Evolutionary conservation across 148 eudicot species (phyloP), one percentile per base, ranked within the genome.

Genomic region (Hydrangea macrophylla): DNA sequence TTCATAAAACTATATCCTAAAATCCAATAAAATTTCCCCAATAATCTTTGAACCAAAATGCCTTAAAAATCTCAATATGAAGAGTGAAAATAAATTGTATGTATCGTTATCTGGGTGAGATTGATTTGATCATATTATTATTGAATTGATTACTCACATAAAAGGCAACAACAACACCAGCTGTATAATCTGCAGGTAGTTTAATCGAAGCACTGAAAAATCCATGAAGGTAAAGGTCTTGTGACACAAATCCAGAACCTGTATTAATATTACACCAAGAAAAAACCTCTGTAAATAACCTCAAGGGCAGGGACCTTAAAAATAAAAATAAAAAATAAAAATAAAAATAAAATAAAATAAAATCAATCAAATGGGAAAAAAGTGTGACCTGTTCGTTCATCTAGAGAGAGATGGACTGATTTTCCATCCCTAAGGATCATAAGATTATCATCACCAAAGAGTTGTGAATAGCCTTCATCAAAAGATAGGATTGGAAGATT

Each of bases 161-260:
- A 73, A 90, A 92, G 22, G 98, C 96, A 77, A 90, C 98, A 51
- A 92, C 98, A 36, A 92, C 88, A 60, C 98, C 98, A 73, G 98
- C 98, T 15, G 96, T 90, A 68, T 92, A 92, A 88, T 92, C 96
- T 36, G 93, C 62, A 60, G 98, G 98, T 17, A 92, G 75, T 83
- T 92, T 92, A 55, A 92, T 88, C 45, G 92, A 80, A 78, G 96
- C 94, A 76, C 96, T 92, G 82, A 92, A 92, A 73, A 82, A 86
- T 62, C 96, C 98, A 79, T 90, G 92, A 27, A 81, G 75, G 67
- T 92, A 92, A 58, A 88, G 68, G 73, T 92, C 93, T 68, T 87
- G 84, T 3, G 98, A 90, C 75, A 90, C 85, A 73, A 92, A 90
- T 51, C 98, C 98, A 74, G 98, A 82, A 50, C 98, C 98, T 90